Conservation (phyloP, 139 green algal species). For the Nannochloris sp. region DNA sequence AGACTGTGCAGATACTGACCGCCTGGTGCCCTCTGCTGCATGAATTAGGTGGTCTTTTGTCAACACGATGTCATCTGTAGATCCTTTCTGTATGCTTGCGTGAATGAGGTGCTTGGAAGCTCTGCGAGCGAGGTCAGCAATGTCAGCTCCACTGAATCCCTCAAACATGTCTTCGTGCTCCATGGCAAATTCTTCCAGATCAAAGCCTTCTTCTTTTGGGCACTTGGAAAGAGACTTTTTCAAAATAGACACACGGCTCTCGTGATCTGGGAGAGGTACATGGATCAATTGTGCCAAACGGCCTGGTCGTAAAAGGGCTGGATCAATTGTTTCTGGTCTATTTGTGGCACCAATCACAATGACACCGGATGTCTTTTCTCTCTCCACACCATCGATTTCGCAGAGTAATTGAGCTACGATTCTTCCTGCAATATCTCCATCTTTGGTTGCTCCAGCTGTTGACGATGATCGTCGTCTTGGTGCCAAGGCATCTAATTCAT, state of each 20-base stretch:
- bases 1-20: too few relatives aligned
- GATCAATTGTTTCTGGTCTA: constrained; percentile 57
- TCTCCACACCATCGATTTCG: constrained; percentile 34
- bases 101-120: not conserved
- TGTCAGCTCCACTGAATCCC: constrained; percentile 33
- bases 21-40: too few relatives aligned
- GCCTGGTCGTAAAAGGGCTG: constrained; percentile 56
- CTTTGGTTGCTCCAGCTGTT: constrained; percentile 12
- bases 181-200: constrained; percentile 9
- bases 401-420: constrained; percentile 44
- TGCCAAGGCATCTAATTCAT: constrained; percentile 61
- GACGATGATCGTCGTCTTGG: constrained; percentile 15
- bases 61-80: too few relatives aligned
- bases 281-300: constrained; percentile 52
- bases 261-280: constrained; percentile 34
- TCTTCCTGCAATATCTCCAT: constrained; percentile 12
- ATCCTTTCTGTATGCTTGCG: too few relatives aligned
- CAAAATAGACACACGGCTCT: constrained; percentile 26
- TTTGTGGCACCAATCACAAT: constrained; percentile 69
- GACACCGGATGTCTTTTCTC: constrained; percentile 18
- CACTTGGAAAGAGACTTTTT: constrained; percentile 2
- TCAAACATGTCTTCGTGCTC: constrained; percentile 7
- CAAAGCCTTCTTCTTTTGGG: constrained; percentile 21
- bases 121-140: constrained; percentile 25
- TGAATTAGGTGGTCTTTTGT: too few relatives aligned